A percentile compares a stretch with the other conserved stretches of the same genome.
Evolutionary conservation across 2,329 filamentous ascomycete genomes (phyloP).

Genomic region (Golovinomyces cichoracearum): DNA sequence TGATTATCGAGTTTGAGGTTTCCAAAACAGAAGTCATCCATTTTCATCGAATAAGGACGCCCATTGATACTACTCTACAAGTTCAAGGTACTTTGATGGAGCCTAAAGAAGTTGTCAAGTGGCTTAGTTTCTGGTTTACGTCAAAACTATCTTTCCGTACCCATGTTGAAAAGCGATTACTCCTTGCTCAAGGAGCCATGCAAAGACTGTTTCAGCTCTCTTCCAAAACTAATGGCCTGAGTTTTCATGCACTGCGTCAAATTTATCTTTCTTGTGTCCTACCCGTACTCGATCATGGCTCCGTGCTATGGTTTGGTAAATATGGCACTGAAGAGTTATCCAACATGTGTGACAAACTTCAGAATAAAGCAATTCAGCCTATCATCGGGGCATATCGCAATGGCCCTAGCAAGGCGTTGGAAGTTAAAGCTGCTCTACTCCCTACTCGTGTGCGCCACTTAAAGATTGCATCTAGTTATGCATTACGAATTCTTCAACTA

Average conservation of each 20-base stretch:
- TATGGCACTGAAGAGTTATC: background rate
- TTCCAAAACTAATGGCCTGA: background rate
- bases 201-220: background rate
- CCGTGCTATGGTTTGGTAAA: background rate
- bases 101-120: background rate
- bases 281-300: background rate
- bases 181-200: background rate
- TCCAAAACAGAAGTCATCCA: background rate
- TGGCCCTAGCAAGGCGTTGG: background rate
- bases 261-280: background rate
- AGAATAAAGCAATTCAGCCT: background rate
- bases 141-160: background rate
- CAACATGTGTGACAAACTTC: background rate
- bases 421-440: background rate
- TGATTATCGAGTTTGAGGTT: background rate
- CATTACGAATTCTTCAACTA: background rate
- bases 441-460: background rate
- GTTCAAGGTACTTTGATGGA: background rate
- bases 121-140: background rate
- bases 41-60: background rate
- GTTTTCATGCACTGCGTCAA: background rate
- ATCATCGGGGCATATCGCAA: background rate
- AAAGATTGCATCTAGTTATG: background rate
- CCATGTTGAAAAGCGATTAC: background rate
- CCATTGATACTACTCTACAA: background rate